Percentiles rank a stretch among this genome's conserved stretches.
Conservation (phyloP, 257 asterid genomes). For the Anisodus acutangulus region DNA sequence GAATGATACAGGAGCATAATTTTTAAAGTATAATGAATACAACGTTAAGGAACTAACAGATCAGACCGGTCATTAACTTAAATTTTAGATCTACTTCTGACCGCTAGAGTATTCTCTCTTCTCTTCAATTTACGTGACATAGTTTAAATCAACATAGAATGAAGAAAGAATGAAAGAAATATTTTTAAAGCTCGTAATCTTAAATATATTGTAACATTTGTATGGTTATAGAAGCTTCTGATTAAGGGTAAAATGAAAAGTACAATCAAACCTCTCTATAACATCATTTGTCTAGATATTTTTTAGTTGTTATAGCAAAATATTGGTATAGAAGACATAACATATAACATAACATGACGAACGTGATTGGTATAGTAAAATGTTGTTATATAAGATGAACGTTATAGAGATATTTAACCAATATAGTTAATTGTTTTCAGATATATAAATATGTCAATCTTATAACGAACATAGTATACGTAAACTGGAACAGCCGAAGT, state of each 20-base stretch:
- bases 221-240: too few species aligned
- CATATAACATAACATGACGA: too few species aligned
- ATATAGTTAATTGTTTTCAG: background rate
- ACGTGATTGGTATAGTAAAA: too few species aligned
- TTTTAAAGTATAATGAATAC: too few species aligned
- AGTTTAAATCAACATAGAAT: background rate
- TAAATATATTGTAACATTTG: background rate
- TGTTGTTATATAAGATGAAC: too few species aligned
- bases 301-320: too few species aligned
- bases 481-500: background rate
- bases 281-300: too few species aligned
- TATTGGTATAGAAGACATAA: too few species aligned
- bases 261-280: too few species aligned
- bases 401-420: too few species aligned
- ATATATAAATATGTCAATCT: background rate
- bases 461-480: background rate
- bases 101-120: background rate
- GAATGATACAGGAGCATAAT: too few species aligned
- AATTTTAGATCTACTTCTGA: background rate
- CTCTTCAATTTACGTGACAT: background rate
- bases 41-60: too few species aligned
- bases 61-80: background rate
- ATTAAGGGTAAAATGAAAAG: background rate
- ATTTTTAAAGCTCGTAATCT: background rate
- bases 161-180: background rate